Percentiles rank a stretch among this genome's conserved stretches.
Evolutionary conservation across 1,139 yeast species (phyloP).

Genomic region (Suhomyces maxii): DNA sequence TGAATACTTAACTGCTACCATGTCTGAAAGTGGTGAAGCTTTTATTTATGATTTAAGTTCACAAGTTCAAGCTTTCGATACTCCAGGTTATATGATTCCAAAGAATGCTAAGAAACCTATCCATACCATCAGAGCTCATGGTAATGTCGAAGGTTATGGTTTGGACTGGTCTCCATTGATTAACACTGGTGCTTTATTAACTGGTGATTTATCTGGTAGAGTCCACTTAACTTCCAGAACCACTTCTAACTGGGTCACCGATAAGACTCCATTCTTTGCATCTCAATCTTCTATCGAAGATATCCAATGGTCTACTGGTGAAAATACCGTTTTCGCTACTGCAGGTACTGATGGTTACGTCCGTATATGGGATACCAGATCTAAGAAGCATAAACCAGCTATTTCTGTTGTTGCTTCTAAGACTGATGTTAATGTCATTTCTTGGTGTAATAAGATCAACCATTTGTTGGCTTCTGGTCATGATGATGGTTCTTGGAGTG

Average conservation of each 20-base stretch:
- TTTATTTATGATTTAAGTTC: slow-evolving; percentile 77
- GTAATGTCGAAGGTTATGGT: slow-evolving; percentile 97
- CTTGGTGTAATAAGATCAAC: slow-evolving; percentile 90
- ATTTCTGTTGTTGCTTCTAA: slow-evolving; percentile 79
- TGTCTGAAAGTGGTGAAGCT: slow-evolving; percentile 91
- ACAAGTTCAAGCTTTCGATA: slow-evolving; percentile 80
- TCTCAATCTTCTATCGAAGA: slow-evolving; percentile 86
- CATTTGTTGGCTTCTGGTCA: slow-evolving; percentile 93
- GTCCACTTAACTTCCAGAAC: slow-evolving; percentile 77
- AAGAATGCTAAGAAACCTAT: slow-evolving; percentile 76
- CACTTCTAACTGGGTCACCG: slow-evolving; percentile 79
- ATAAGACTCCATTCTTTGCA: slow-evolving; percentile 72
- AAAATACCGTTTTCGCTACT: slow-evolving; percentile 88
- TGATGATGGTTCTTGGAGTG: slow-evolving; percentile 97
- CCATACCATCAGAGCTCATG: slow-evolving; percentile 84
- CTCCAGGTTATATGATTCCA: slow-evolving; percentile 82
- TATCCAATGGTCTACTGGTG: slow-evolving; percentile 94
- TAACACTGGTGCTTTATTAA: slow-evolving; percentile 74
- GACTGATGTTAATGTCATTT: slow-evolving; percentile 89
- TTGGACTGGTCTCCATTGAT: slow-evolving; percentile 93
- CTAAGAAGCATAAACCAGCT: slow-evolving; percentile 89
- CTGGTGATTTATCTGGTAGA: slow-evolving; percentile 90
- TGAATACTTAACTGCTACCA: slow-evolving; percentile 83
- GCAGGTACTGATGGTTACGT: slow-evolving; percentile 91
- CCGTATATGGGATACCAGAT: slow-evolving; percentile 95